Evolutionary conservation across 345 rosid species (phyloP).

Genomic region (Jatropha curcas): DNA sequence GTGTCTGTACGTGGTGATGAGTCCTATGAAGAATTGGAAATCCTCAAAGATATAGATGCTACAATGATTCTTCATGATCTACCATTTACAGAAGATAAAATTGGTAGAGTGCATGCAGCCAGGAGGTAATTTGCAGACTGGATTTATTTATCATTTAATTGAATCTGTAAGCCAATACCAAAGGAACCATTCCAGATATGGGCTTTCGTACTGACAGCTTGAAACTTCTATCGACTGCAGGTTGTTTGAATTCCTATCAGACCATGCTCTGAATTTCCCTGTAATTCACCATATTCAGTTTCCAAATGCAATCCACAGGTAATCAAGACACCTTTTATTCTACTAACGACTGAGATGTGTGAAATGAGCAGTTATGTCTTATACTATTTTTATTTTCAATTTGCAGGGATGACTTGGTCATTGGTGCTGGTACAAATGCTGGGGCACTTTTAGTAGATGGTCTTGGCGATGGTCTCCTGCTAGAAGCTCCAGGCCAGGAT

Average conservation of each 20-base stretch:
- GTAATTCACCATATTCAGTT: conserved; percentile 91
- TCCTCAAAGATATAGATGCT: conserved; percentile 65
- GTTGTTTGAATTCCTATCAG: conserved; percentile 80
- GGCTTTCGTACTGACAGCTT: conserved; percentile 6
- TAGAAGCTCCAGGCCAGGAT: conserved; percentile 88
- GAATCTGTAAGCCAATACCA: not conserved
- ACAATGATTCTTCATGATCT: conserved; percentile 85
- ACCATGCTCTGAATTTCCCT: conserved; percentile 65
- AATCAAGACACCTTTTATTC: conserved; percentile 17
- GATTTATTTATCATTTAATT: conserved; percentile 5
- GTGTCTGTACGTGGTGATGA: conserved; percentile 84
- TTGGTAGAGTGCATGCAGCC: conserved; percentile 92
- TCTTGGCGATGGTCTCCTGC: conserved; percentile 86
- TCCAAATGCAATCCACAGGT: conserved; percentile 77
- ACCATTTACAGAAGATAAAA: conserved; percentile 68
- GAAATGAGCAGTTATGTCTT: conserved; percentile 12
- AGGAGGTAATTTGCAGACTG: conserved; percentile 62
- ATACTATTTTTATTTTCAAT: conserved; percentile 16
- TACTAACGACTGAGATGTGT: conserved; percentile 4
- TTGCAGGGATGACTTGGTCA: conserved; percentile 91
- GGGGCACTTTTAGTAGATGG: conserved; percentile 97
- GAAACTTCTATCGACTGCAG: conserved; percentile 37
- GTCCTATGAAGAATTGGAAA: conserved; percentile 69
- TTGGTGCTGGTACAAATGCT: conserved; percentile 76
- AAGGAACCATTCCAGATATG: not conserved